Base-by-base conservation (phyloP, 257 asterid species). In the Thymus mandschuricus region DNA sequence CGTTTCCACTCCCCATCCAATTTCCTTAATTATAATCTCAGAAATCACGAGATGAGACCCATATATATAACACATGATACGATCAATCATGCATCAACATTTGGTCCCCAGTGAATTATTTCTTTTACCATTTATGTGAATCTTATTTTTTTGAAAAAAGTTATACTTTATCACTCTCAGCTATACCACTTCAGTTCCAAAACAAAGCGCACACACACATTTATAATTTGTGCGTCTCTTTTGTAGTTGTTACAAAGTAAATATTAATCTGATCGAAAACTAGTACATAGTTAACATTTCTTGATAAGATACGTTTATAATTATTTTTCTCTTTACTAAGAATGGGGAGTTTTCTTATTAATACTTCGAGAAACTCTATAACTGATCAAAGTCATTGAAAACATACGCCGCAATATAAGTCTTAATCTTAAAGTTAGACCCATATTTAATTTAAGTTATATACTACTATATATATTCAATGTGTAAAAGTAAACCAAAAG, bases 1-100 rank as follows among this genome's bases (percentile, higher is more conserved):
- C n/a, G 62, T 57, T 57, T 9, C 62, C 62, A 29, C 63, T 57
- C 63, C 63, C 10, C 63, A 30, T 57, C 63, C 63, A 11, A 30
- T 57, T 57, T 31, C 43, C 43, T 57, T 11, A 57, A n/a, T n/a
- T n/a, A n/a, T n/a, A n/a, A n/a, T n/a, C n/a, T n/a, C n/a, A n/a
- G n/a, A n/a, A 55, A 55, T 55, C 61, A 55, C 61, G 38, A 55
- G 38, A 55, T 38, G 43, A 6, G 43, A 38, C 6, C 48, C 68
- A 45, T 46, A 49, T n/a, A n/a, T 44, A 58, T 58, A 57, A 57
- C 41, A 13, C 8, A 29, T 58, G 58, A 9, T 28, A 70, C 13
- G 44, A 3, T 45, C 46, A n/a, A 31, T 43, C n/a, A n/a, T n/a
- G n/a, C n/a, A n/a, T n/a, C n/a, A n/a, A n/a, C n/a, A n/a, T n/a